Evolutionary conservation across 768 basidiomycete genomes (phyloP), one percentile per base, ranked within the genome.

Genomic region (Xanthoconium stramineum): DNA sequence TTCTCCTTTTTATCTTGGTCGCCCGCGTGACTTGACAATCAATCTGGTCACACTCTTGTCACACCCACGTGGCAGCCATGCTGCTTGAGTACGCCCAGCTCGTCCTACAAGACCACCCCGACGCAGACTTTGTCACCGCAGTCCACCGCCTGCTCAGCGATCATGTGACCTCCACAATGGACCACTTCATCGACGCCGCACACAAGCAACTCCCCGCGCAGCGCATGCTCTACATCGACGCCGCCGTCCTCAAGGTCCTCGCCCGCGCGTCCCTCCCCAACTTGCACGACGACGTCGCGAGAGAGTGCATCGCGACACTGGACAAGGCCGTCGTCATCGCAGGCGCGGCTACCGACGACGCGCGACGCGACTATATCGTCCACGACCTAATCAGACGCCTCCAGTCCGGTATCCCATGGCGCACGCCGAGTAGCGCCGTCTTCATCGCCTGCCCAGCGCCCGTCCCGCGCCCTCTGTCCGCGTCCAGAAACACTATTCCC

Each of bases 271-370:
- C 65, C 4, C 51, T 47, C 1, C 56, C 57, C 4, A 28, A 12
- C 2, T 46, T 65, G 10, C 55, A 60, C 48, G 64, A 64, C n/a
- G 45, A 61, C 10, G 60, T 64, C 3, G 75, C 72, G 12, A 58
- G 75, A 57, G 75, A 75, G 44, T 76, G 80, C 24, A 80, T 98
- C 38, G 74, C 76, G 6, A 72, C 77, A 14, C 73, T 98, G 28
- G 97, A 99, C 66, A 79, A 77, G 60, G 86, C 88, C 2, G 85
- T 98, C 59, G 85, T 98, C 58, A 78, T 95, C 48, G 86, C 93
- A 14, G 94, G 94, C 0, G 67, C 66, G 2, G 83, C 86, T 3
- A 77, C 84, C 24, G 91, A 88, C 3, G 70, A 78, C 17, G 74
- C 76, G 13, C 75, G 88, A 42, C 71, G 83, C 38, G 83, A 88